Base-by-base conservation (phyloP, 176 grass and related monocot genomes). In the Bromus sterilis region DNA sequence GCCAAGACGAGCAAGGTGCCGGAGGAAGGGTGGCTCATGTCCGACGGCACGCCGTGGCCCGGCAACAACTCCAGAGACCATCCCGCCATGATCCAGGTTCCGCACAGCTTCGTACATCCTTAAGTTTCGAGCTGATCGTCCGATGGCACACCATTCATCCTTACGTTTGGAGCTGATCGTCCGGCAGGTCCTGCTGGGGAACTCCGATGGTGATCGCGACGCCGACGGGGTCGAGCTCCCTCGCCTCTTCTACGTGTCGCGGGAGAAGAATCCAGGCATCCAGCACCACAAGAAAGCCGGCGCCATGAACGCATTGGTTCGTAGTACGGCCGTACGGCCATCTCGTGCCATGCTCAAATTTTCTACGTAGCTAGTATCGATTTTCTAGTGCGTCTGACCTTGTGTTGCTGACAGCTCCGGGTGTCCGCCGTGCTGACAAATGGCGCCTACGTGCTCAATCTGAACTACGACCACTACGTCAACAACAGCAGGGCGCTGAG, bases 11-110 rank as follows among this genome's bases (percentile, higher is more conserved):
- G 85, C 28, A 94, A 86, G 87, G 87, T 76, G 56, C 89, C 89
- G 58, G 92, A 91, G 59, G 89, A 86, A 68, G 92, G 92, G 30
- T 94, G 92, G 92, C 55, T 83, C 60, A 94, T 94, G 92, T 51
- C 89, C 6, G 92, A 91, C 82, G 92, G 92, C 79, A 84, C 92
- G 65, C 83, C 86, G 57, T 91, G 92, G 92, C 89, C 86, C 24
- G 89, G 92, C 34, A 91, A 91, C 87, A 86, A 91, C 32, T 35
- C 89, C 14, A 91, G 86, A 48, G 92, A 91, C 73, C 92, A 94
- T 41, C 89, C 92, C 36, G 92, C 83, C 36, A 89, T 94, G 89
- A 82, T 94, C 21, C 92, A 94, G 91, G 85, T 83, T 3, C 55
- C 4, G 55, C 9, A 25, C n/a, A 11, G 3, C 48, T 20, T 21